A percentile compares a stretch with the other conserved stretches of the same genome.
phyloP scores from a whole-genome alignment of 805 yeast species.

The Cyberlindnera galapagoensis region DNA sequence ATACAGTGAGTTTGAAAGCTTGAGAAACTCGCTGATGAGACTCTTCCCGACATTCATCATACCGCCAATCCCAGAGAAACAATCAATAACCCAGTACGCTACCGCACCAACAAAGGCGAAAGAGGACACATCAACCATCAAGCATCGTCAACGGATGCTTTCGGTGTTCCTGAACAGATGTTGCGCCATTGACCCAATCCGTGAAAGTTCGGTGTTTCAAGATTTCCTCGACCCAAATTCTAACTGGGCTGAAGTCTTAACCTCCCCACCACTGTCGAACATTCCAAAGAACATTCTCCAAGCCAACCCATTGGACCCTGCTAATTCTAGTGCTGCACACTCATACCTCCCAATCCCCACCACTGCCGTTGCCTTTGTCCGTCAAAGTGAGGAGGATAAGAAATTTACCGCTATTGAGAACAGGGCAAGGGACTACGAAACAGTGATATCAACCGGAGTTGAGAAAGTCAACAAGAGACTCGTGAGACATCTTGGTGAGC shows the following conservation, averaged over 20 bases:
- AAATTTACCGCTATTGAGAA: constrained; percentile 36
- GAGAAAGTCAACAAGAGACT: constrained; percentile 54
- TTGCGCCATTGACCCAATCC: constrained; percentile 46
- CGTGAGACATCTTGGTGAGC: constrained; percentile 41
- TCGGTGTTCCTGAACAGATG: constrained; percentile 80
- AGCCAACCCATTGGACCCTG: constrained; percentile 58
- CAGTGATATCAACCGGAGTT: constrained; percentile 38
- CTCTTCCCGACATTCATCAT: constrained; percentile 75
- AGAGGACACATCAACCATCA: constrained; percentile 41
- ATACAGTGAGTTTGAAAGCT: constrained; percentile 86
- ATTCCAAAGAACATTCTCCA: constrained; percentile 48
- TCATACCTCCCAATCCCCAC: constrained; percentile 58
- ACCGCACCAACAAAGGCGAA: constrained; percentile 36
- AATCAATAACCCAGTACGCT: constrained; percentile 43
- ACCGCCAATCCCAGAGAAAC: constrained; percentile 93
- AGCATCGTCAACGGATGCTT: constrained; percentile 72
- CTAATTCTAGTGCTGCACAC: constrained; percentile 51
- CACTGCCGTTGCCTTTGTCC: constrained; percentile 21
- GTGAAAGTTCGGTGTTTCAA: constrained; percentile 58
- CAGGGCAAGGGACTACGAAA: constrained; percentile 39
- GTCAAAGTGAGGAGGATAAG: constrained; percentile 29
- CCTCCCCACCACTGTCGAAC: constrained; percentile 44
- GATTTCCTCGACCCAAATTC: constrained; percentile 85
- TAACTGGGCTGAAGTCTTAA: constrained; percentile 78
- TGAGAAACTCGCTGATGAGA: constrained; percentile 63